These are phyloP conservation scores for Saturnispora silvae DNA, from an alignment of 805 yeast genomes.

Conservation along the genomic window DNA sequence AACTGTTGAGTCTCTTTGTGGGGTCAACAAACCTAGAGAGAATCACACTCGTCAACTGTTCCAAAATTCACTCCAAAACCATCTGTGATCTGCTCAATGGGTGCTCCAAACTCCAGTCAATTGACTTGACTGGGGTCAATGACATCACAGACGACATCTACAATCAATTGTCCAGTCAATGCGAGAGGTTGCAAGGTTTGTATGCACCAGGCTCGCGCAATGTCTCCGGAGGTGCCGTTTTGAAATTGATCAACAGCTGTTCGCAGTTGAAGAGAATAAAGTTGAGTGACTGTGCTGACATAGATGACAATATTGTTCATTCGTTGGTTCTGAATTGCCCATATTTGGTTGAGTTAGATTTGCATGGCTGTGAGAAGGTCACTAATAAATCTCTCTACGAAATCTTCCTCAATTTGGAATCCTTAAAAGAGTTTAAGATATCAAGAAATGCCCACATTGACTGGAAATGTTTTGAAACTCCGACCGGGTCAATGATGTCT, in stretches of 20 bases:
- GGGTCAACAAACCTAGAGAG: slow-evolving; percentile 76
- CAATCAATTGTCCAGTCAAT: slow-evolving; percentile 52
- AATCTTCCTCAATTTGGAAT: slow-evolving; percentile 53
- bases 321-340: slow-evolving; percentile 64
- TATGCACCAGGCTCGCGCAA: slow-evolving; percentile 77
- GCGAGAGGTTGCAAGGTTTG: slow-evolving; percentile 75
- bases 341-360: slow-evolving; percentile 77
- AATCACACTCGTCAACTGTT: slow-evolving; percentile 74
- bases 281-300: slow-evolving; percentile 56
- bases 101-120: slow-evolving; percentile 67
- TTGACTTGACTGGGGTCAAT: slow-evolving; percentile 75
- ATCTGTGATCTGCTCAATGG: slow-evolving; percentile 50
- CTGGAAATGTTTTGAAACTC: slow-evolving; percentile 45
- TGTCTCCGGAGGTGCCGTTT: slow-evolving; percentile 58
- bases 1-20: slow-evolving; percentile 44
- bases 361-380: slow-evolving; percentile 70
- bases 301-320: slow-evolving; percentile 53
- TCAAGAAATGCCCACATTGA: slow-evolving; percentile 62
- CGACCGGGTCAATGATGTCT: slow-evolving; percentile 23
- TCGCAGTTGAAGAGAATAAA: slow-evolving; percentile 74
- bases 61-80: slow-evolving; percentile 48
- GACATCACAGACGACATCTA: slow-evolving; percentile 64
- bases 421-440: slow-evolving; percentile 74
- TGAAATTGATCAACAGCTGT: slow-evolving; percentile 48
- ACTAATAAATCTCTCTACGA: slow-evolving; percentile 50